Percentiles rank a stretch among this genome's conserved stretches.
Evolutionary conservation across 2,329 filamentous ascomycete species (phyloP).

Genomic region (Sarocladium oryzae): DNA sequence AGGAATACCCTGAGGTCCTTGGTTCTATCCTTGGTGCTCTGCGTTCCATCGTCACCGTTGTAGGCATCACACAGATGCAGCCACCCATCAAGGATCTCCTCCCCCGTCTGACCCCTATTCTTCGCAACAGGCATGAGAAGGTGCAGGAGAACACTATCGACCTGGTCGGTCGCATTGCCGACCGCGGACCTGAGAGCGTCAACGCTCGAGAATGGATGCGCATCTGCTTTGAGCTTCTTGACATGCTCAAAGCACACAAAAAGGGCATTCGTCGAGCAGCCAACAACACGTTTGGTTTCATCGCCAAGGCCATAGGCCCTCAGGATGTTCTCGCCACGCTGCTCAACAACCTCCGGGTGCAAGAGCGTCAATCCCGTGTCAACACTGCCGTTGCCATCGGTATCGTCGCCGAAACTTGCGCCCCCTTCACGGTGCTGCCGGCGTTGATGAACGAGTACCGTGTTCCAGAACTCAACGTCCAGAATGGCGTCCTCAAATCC

Average conservation of each 20-base stretch:
- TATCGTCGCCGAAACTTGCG: constrained; percentile 97
- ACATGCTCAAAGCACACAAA: constrained; percentile 99
- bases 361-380: constrained; percentile 95
- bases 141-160: constrained; percentile 99
- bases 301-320: constrained; percentile 96
- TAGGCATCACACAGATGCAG: constrained; percentile 97
- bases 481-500: constrained; percentile 96
- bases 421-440: constrained; percentile 96
- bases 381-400: constrained; percentile 98
- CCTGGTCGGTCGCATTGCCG: constrained; percentile 93
- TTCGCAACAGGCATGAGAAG: constrained; percentile 97
- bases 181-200: constrained; percentile 92
- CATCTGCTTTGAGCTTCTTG: constrained; percentile 96
- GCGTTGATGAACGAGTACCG: constrained; percentile 99
- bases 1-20: constrained; percentile 96
- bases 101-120: constrained; percentile 91
- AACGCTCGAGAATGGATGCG: constrained; percentile 99
- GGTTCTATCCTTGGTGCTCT: constrained; percentile 94
- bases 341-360: constrained; percentile 92
- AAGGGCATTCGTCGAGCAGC: constrained; percentile 97
- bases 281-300: constrained; percentile 99
- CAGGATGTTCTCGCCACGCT: constrained; percentile 95
- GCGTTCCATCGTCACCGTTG: constrained; percentile 93
- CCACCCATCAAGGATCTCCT: constrained; percentile 95
- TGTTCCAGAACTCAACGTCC: constrained; percentile 95